A percentile compares a stretch with the other conserved stretches of the same genome.
Evolutionary conservation across 768 basidiomycete species (phyloP).

Genomic region (Termitomyces sp.): DNA sequence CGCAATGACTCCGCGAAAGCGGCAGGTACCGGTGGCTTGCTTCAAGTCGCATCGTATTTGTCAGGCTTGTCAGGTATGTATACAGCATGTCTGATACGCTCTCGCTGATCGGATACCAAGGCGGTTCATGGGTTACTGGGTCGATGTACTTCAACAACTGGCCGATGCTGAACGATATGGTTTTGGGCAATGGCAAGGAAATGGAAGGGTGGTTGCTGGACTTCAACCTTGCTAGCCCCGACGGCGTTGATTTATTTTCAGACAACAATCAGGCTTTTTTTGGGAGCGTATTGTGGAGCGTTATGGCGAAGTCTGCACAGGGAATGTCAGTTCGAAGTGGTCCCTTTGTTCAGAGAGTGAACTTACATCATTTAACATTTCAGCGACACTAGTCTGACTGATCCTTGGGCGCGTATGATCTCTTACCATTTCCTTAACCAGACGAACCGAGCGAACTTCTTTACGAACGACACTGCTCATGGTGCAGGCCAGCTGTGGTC

Average conservation of each 20-base stretch:
- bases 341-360: neutral
- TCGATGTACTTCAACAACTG: constrained; percentile 64
- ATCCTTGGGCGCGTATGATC: constrained; percentile 61
- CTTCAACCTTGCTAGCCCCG: constrained; percentile 49
- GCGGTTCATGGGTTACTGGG: constrained; percentile 64
- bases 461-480: constrained; percentile 51
- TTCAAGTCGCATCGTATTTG: constrained; percentile 69
- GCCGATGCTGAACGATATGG: constrained; percentile 49
- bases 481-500: constrained; percentile 76
- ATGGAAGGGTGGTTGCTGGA: constrained; percentile 54
- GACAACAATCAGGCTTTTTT: constrained; percentile 45
- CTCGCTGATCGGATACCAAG: constrained; percentile 21
- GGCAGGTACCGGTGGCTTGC: constrained; percentile 59
- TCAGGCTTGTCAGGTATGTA: constrained; percentile 57
- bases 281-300: constrained; percentile 47
- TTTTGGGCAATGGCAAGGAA: constrained; percentile 47
- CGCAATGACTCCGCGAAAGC: constrained; percentile 52
- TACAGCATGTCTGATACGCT: neutral
- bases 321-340: constrained; percentile 41
- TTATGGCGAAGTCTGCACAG: constrained; percentile 48
- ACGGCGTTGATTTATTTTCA: constrained; percentile 41
- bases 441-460: constrained; percentile 54
- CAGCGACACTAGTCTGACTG: constrained; percentile 62
- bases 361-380: neutral
- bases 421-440: constrained; percentile 72